Evolutionary conservation across 2,329 filamentous ascomycete species (phyloP), one percentile per base, ranked within the genome.

Genomic region (Uncinocarpus reesii): DNA sequence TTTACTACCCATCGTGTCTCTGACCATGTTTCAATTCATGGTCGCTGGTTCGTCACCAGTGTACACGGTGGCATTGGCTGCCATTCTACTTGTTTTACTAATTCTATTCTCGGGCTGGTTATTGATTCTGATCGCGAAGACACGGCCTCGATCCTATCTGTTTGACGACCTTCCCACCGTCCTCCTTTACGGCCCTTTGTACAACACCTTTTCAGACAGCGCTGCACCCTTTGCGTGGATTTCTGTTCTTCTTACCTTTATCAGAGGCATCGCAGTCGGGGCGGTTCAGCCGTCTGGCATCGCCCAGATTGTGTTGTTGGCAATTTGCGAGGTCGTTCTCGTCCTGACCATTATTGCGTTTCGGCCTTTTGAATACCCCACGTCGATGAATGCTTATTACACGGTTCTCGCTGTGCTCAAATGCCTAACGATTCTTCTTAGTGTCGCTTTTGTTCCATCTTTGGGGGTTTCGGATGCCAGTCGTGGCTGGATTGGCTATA

Each of bases 361-460:
- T 70, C 81, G 85, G 13, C 92, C 92, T 0, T 98, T 93, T 60
- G 83, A 90, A 52, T 81, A 82, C 1, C 81, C 89, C 18, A 96
- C 92, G 0, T 95, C 90, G 23, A 98, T 98, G 92, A 96, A 96
- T 62, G 80, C 86, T 7, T 95, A 95, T 57, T 89, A 96, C 59
- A 86, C 84, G 1, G 79, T 88, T 53, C 95, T 95, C 65, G 79
- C 88, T 0, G 70, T 76, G 1, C 71, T 94, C 11, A 81, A 92
- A 28, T 81, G 95, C 26, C 68, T 86, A 41, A 83, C 83, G 0
- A 76, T 88, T 40, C 71, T 90, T 47, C 70, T 90, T 47, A 87
- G 85, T 72, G 78, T 88, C 28, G 74, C 89, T 1, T 98, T 98
- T 63, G 80, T 89, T 10, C 87, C 90, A 1, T 83, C 84, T 1